Percentiles rank a stretch among this genome's conserved stretches.
These are phyloP conservation scores for Erodium texanum DNA, from an alignment of 441 rosid species.

Conservation along the genomic window DNA sequence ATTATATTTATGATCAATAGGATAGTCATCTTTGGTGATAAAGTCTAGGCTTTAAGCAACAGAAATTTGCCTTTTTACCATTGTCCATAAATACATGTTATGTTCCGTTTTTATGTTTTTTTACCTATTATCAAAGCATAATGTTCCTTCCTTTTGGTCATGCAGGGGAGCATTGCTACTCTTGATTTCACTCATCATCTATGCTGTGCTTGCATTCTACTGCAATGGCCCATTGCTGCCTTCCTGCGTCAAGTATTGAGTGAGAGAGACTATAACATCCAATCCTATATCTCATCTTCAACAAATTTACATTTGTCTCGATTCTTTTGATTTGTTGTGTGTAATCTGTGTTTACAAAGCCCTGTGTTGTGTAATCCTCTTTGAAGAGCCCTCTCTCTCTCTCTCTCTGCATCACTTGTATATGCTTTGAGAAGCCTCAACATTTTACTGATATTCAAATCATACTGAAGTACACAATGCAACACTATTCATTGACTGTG, in stretches of 20 bases:
- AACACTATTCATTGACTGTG: too few relatives aligned
- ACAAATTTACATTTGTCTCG: neutral
- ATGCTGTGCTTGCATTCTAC: neutral
- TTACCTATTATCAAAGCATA: too few relatives aligned
- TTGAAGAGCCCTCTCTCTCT: too few relatives aligned
- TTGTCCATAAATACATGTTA: neutral
- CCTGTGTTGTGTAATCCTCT: neutral
- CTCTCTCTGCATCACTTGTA: too few relatives aligned
- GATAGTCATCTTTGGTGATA: neutral
- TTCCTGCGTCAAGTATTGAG: neutral
- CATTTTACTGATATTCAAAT: neutral
- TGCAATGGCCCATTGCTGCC: neutral
- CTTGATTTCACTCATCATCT: neutral
- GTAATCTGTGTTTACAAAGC: neutral
- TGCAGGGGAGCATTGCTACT: conserved; percentile 4
- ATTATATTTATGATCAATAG: neutral
- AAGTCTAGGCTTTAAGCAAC: too few relatives aligned
- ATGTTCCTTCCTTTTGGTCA: neutral
- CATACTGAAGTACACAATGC: neutral
- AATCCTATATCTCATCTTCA: neutral
- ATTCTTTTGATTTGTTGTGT: too few relatives aligned
- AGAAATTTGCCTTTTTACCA: too few relatives aligned
- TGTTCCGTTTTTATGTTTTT: too few relatives aligned
- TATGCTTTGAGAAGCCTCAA: neutral
- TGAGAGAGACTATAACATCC: neutral